Evolutionary conservation across 2,329 filamentous ascomycete species (phyloP), one percentile per base, ranked within the genome.

Genomic region (Aspergillus glaucus): DNA sequence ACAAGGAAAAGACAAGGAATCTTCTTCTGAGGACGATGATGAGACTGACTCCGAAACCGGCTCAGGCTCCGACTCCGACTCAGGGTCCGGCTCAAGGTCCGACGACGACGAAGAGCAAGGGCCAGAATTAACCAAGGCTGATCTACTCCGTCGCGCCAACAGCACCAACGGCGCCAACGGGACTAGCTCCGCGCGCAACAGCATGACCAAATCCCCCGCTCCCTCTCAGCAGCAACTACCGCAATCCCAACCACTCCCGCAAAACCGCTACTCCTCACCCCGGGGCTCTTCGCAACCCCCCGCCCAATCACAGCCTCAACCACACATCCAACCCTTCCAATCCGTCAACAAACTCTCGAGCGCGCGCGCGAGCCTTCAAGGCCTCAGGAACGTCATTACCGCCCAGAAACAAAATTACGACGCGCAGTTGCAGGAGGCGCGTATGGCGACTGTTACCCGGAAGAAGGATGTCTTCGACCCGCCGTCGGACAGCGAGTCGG

Each of bases 401-500:
- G 14, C 36, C 15, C 22, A 43, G 5, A 26, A 19, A 17, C 14
- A 24, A 10, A 17, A 40, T 8, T 24, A 30, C 36, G 14, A 19
- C 12, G 44, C 44, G 21, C 17, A 34, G 30, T 17, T 19, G 5
- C n/a, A 37, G 17, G n/a, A 37, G n/a, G 34, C 34, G 15, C 32
- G 32, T 21, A 40, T 40, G 42, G 22, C 42, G 22, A 30, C n/a
- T 30, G 6, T 15, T 24, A 14, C 15, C 9, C 40, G 15, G 15
- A 42, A 24, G 19, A 42, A 42, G 24, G 43, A 52, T 41, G 40
- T 52, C 22, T 52, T 53, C 28, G 43, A 46, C 1, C 45, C 48
- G 10, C 53, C 55, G 10, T 53, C 57, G 8, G 55, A 52, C 15
- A 50, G 44, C 6, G 57, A 61, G 12, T 54, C 56, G 4, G 46